A percentile compares a stretch with the other conserved stretches of the same genome.
phyloP scores from a whole-genome alignment of 805 yeast genomes.

The Candida xyloterini region DNA sequence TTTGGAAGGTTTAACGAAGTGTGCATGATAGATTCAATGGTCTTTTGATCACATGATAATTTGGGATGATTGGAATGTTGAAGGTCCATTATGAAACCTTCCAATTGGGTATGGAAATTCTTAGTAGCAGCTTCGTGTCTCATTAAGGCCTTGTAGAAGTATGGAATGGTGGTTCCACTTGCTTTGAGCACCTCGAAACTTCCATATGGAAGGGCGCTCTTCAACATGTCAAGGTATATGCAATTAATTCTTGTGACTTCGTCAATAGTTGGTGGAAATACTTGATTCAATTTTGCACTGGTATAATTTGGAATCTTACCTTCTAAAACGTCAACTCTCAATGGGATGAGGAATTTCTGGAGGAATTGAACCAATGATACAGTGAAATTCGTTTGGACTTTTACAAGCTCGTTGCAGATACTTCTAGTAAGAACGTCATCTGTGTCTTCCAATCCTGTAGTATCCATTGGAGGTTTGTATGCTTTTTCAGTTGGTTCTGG shows the following conservation, averaged over 20 bases:
- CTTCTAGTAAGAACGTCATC: slow-evolving; percentile 41
- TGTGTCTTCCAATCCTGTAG: slow-evolving; percentile 19
- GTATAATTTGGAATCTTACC: slow-evolving; percentile 51
- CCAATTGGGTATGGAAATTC: slow-evolving; percentile 49
- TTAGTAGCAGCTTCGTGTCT: slow-evolving; percentile 91
- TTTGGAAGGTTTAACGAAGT: slow-evolving; percentile 71
- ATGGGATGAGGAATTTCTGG: slow-evolving; percentile 75
- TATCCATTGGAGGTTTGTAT: slow-evolving; percentile 56
- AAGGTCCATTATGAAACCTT: slow-evolving; percentile 39
- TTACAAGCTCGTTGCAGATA: slow-evolving; percentile 63
- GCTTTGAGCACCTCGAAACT: slow-evolving; percentile 75
- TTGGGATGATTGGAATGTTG: slow-evolving; percentile 27
- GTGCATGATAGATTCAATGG: slow-evolving; percentile 58
- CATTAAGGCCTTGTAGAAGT: slow-evolving; percentile 88
- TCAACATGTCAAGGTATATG: slow-evolving; percentile 72
- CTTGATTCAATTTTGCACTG: slow-evolving; percentile 63
- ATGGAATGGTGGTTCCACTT: slow-evolving; percentile 79
- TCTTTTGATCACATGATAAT: slow-evolving; percentile 43
- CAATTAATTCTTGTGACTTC: slow-evolving; percentile 90
- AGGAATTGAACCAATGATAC: slow-evolving; percentile 68
- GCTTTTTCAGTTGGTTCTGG: slow-evolving; percentile 80
- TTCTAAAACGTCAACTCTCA: slow-evolving; percentile 66
- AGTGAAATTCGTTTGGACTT: slow-evolving; percentile 73
- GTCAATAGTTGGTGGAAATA: slow-evolving; percentile 94
- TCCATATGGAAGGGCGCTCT: slow-evolving; percentile 65